Percentiles rank a stretch among this genome's conserved stretches.
Evolutionary conservation across 345 rosid genomes (phyloP).

Genomic region (Populus euphratica): DNA sequence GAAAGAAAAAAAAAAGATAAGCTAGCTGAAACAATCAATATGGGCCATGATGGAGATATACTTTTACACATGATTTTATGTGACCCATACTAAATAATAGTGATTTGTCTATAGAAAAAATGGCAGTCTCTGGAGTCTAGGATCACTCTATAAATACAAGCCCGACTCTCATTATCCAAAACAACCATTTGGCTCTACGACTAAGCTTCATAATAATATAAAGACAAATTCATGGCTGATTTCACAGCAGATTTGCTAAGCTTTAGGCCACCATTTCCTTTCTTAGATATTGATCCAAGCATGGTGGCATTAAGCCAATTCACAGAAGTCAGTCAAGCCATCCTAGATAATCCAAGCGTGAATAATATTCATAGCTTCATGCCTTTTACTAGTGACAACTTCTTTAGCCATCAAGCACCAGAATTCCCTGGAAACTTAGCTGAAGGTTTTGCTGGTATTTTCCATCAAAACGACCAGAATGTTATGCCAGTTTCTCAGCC

Average conservation of each 20-base stretch:
- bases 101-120: neutral
- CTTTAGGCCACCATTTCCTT: slow-evolving; percentile 32
- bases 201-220: neutral
- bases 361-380: slow-evolving; percentile 30
- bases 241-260: slow-evolving; percentile 33
- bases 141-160: slow-evolving; percentile 28
- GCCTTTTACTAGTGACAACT: slow-evolving; percentile 36
- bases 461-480: slow-evolving; percentile 26
- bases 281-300: slow-evolving; percentile 28
- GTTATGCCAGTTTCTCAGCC: slow-evolving; percentile 19
- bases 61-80: neutral
- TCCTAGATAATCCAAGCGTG: slow-evolving; percentile 20
- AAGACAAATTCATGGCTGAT: slow-evolving; percentile 34
- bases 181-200: slow-evolving; percentile 11
- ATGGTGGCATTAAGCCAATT: slow-evolving; percentile 35
- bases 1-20: neutral
- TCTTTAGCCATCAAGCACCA: slow-evolving; percentile 34
- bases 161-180: slow-evolving; percentile 13
- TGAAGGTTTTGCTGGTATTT: slow-evolving; percentile 18
- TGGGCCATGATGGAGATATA: slow-evolving; percentile 8
- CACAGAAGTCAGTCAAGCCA: slow-evolving; percentile 28
- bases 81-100: neutral
- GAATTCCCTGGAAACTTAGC: slow-evolving; percentile 33
- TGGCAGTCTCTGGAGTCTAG: neutral
- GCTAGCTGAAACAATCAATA: neutral